Evolutionary conservation across 1,284 basidiomycete genomes (phyloP).

Genomic region (Pholiota adiposa): DNA sequence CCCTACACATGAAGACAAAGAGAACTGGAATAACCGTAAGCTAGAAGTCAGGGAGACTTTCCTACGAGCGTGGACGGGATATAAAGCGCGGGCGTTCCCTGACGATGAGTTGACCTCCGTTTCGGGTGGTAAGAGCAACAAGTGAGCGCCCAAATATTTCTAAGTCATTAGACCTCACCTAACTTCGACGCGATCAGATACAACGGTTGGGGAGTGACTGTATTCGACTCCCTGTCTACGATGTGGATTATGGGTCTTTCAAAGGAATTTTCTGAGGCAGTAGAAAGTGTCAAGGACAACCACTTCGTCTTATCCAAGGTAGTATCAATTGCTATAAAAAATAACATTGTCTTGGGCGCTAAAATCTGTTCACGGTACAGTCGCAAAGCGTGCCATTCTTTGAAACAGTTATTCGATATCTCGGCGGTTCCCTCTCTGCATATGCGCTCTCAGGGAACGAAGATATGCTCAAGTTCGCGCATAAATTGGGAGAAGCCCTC

Average conservation of each 20-base stretch:
- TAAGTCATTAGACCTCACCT: no score
- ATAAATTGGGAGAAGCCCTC: slow-evolving; percentile 52
- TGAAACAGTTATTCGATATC: slow-evolving; percentile 78
- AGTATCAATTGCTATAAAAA: background rate
- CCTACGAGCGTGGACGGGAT: slow-evolving; percentile 56
- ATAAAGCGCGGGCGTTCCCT: slow-evolving; percentile 56
- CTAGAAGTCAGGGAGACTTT: slow-evolving; percentile 58
- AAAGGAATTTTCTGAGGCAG: slow-evolving; percentile 61
- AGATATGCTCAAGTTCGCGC: slow-evolving; percentile 52
- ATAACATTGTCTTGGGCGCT: background rate
- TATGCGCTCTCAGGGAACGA: slow-evolving; percentile 68
- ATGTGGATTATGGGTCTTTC: slow-evolving; percentile 59
- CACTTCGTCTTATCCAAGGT: slow-evolving; percentile 41
- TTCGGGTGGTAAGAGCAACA: slow-evolving; percentile 35
- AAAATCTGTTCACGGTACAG: slow-evolving; percentile 22
- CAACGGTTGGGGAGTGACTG: slow-evolving; percentile 53
- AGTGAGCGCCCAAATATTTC: slow-evolving; percentile 26
- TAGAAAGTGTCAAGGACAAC: slow-evolving; percentile 64
- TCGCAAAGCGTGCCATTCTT: slow-evolving; percentile 58
- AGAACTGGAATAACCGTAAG: slow-evolving; percentile 34
- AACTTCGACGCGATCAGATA: slow-evolving; percentile 36
- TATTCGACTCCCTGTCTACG: slow-evolving; percentile 73
- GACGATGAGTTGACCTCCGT: slow-evolving; percentile 61
- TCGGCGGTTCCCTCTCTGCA: slow-evolving; percentile 73
- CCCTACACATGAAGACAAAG: slow-evolving; percentile 9